phyloP scores from a whole-genome alignment of 164 flowering plant genomes.

The Houttuynia cordata region DNA sequence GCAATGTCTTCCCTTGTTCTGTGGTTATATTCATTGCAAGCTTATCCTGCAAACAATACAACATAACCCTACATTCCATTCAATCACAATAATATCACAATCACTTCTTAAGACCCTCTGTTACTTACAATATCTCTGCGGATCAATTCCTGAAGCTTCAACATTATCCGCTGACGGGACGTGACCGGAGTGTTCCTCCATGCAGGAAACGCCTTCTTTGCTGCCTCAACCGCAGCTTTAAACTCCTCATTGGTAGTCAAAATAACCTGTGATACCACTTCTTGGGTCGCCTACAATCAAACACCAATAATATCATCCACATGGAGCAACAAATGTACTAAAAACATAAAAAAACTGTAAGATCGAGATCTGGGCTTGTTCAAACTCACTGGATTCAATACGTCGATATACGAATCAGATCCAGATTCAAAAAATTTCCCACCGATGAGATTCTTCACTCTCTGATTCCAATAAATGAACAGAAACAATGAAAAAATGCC shows the following conservation, averaged over 20 bases:
- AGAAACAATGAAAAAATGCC: not conserved
- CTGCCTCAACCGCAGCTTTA: conserved; percentile 71
- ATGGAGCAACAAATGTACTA: not conserved
- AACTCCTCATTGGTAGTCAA: conserved; percentile 72
- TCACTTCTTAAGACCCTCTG: not conserved
- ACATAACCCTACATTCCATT: not conserved
- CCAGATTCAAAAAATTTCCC: conserved; percentile 58
- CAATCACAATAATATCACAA: not conserved
- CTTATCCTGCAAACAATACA: conserved; percentile 64
- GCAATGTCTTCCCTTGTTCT: conserved; percentile 96
- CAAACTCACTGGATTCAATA: conserved; percentile 66
- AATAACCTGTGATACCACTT: conserved; percentile 72
- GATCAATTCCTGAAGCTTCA: conserved; percentile 77
- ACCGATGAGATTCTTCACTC: conserved; percentile 57
- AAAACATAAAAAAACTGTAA: not conserved
- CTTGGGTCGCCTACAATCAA: conserved; percentile 65
- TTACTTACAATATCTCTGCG: conserved; percentile 57
- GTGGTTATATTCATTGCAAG: conserved; percentile 75
- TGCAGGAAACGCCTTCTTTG: conserved; percentile 59
- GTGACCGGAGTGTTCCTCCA: conserved; percentile 73
- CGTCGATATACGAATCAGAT: conserved; percentile 34
- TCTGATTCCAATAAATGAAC: conserved; percentile 13
- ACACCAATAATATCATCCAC: not conserved
- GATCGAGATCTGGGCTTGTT: not conserved
- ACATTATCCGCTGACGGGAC: conserved; percentile 71